Base-by-base conservation (phyloP, 225 moss, liverwort and hornwort species). In the Polytrichum formosum region DNA sequence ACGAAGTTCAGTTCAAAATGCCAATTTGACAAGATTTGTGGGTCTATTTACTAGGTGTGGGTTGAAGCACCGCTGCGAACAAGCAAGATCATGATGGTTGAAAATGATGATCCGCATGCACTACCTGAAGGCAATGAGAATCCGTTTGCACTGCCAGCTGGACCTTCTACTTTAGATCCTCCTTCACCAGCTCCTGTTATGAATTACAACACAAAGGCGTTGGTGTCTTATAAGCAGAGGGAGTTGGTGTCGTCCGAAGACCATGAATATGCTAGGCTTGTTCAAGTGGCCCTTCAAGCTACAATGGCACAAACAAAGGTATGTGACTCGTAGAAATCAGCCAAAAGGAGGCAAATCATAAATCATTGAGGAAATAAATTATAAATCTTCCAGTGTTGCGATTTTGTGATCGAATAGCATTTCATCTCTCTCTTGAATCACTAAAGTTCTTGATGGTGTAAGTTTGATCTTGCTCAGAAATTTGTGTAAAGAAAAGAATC, bases 21-120 rank as follows among this genome's bases (percentile, higher is more conserved):
- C 6, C 30, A 1, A 0, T 30, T 30, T 30, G 30, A 30, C 30
- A 30, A 30, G 30, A 30, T 6, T 30, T 30, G 6, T 30, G 6
- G 30, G 30, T 30, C 1, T 30, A 30, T 30, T 30, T 30, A 30
- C 30, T 30, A 72, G 83, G 77, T 83, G 33, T 5, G 0, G 26
- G 33, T 79, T 31, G 63, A 67, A 67, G 67, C 64, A 29, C 23
- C 37, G 27, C 63, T 55, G 69, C 46, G 33, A 23, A 18, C 18
- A 71, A 63, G 5, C 26, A 61, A 23, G 23, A 5, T 55, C 8
- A 28, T 46, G 23, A 23, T 23, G 23, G 55, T 33, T 56, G 35
- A 37, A 56, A 30, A 30, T 30, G 70, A 18, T 35, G 8, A n/a
- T 27, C 56, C 59, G 54, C 55, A n/a, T 27, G 17, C 21, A 63